Evolutionary conservation across 1,284 basidiomycete species (phyloP), one percentile per base, ranked within the genome.

Genomic region (Ganoderma lingzhi): DNA sequence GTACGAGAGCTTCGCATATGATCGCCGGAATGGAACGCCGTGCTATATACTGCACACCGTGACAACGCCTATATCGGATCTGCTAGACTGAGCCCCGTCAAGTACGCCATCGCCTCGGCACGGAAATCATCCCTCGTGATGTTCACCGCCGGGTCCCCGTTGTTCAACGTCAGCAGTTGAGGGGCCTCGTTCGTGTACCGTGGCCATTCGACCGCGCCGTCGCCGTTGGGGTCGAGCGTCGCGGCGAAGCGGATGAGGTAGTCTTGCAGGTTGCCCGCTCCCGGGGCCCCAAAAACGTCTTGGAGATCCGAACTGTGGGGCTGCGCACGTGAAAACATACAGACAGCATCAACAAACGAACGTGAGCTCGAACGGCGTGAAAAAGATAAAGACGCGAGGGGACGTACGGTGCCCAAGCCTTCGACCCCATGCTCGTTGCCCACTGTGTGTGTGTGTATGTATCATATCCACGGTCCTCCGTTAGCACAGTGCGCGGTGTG

Each of bases 151-250:
- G 81, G 69, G 3, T 80, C 44, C 0, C 81, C 83, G 71, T 88
- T 86, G 28, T 78, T 72, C 76, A 88, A 84, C 6, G 82, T 82
- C 62, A 88, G 70, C 62, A 87, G 74, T 30, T 81, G 79, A 3
- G 82, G 82, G 14, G 78, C 76, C 0, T 69, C 65, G 2, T 77
- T 73, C 4, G 81, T 79, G 67, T 87, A 90, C 51, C 80, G 77
- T 0, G 88, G 87, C 88, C 88, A 90, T 8, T 75, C 73, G 44
- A 78, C 55, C 3, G 78, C 77, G 0, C 76, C 77, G 23, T 74
- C 76, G 1, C 82, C 80, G 61, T 88, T 89, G 1, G 71, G 58
- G 28, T 73, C 44, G 6, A 72, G 62, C 6, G 69, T 67, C 37
- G 69, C 63, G 12, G 64, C 70, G 62, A 73, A 75, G 42, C 71